Percentiles rank a stretch among this genome's conserved stretches.
Evolutionary conservation across 75 land plant genomes (phyloP).

Genomic region (Cunninghamia lanceolata): DNA sequence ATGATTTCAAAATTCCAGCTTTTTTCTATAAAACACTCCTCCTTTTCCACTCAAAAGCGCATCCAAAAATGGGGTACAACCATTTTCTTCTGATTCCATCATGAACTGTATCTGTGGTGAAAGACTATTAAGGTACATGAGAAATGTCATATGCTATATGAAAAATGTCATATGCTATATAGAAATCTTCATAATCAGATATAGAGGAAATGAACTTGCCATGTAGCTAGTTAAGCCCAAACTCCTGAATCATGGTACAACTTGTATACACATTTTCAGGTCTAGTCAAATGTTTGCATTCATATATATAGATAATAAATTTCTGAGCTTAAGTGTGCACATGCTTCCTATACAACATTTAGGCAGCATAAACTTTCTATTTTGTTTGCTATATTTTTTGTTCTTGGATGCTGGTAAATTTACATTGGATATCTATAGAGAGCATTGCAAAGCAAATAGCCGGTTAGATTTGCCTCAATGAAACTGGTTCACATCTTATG

Average conservation of each 20-base stretch:
- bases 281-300: not conserved
- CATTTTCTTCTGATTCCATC: too few species aligned
- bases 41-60: too few species aligned
- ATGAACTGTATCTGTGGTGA: too few species aligned
- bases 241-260: not conserved
- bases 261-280: not conserved
- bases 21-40: too few species aligned
- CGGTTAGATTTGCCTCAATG: not conserved
- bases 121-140: too few species aligned
- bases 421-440: not conserved
- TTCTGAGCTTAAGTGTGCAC: not conserved
- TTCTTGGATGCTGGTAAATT: not conserved
- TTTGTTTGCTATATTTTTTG: not conserved
- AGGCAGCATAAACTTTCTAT: not conserved
- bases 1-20: too few species aligned
- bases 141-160: too few species aligned
- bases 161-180: too few species aligned
- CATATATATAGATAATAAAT: not conserved
- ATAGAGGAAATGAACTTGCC: not conserved
- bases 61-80: too few species aligned
- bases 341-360: not conserved
- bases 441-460: not conserved
- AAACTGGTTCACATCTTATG: constrained; percentile 6
- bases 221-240: not conserved
- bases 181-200: not conserved